phyloP scores from a whole-genome alignment of 2,329 filamentous ascomycete genomes.

The Davidsoniella virescens region DNA sequence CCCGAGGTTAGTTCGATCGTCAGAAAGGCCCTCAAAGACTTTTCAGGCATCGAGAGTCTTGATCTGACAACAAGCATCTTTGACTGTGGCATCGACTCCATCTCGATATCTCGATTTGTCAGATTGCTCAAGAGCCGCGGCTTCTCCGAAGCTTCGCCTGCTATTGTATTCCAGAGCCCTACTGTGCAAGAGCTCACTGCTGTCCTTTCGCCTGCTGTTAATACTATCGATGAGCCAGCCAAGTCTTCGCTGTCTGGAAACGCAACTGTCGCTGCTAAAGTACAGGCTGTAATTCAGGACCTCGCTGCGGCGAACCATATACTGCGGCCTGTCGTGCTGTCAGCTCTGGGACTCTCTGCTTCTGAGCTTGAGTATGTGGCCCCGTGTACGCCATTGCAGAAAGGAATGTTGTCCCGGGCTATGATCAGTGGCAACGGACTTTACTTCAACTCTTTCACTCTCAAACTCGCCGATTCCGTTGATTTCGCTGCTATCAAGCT shows the following conservation, averaged over 20 bases:
- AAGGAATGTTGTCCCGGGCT: conserved; percentile 66
- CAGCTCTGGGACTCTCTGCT: conserved; percentile 32
- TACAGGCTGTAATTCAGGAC: conserved; percentile 31
- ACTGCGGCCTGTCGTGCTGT: conserved; percentile 36
- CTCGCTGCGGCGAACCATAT: conserved; percentile 50
- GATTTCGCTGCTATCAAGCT: conserved; percentile 24
- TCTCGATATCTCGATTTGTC: conserved; percentile 60
- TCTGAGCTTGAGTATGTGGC: conserved; percentile 53
- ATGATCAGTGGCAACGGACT: conserved; percentile 33
- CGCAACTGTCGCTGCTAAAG: not conserved
- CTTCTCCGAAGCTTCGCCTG: conserved; percentile 42
- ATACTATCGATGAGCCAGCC: too few species aligned
- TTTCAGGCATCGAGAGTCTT: conserved; percentile 31
- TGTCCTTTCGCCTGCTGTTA: conserved; percentile 17
- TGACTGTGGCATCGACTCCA: conserved; percentile 76
- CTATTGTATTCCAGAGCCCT: conserved; percentile 49
- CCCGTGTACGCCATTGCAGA: conserved; percentile 73
- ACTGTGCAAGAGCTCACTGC: conserved; percentile 31
- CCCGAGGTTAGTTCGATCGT: conserved; percentile 25
- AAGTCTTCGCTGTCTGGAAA: too few species aligned
- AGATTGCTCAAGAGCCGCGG: conserved; percentile 46
- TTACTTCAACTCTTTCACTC: conserved; percentile 65
- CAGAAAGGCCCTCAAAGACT: conserved; percentile 35
- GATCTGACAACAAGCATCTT: conserved; percentile 52
- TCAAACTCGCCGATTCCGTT: conserved; percentile 36